Evolutionary conservation across 257 asterid species (phyloP).

Genomic region (Ballota nigra): DNA sequence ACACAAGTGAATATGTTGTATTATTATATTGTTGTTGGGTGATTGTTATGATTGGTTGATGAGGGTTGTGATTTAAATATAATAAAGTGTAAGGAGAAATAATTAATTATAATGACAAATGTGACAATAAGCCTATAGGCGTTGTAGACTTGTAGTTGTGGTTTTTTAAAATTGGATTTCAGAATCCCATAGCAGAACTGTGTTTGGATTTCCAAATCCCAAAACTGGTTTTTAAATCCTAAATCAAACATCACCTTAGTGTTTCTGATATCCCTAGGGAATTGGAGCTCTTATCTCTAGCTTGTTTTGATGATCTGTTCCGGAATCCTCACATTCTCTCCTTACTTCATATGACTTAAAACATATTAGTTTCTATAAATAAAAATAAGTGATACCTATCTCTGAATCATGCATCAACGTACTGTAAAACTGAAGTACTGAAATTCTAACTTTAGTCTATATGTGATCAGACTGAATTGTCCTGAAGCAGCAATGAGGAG

Average conservation of each 20-base stretch:
- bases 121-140: too few species aligned
- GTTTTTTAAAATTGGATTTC: background rate
- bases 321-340: background rate
- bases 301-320: background rate
- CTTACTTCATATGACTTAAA: too few species aligned
- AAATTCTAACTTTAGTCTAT: slow-evolving; percentile 5
- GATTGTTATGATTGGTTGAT: too few species aligned
- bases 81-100: too few species aligned
- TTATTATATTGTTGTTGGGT: too few species aligned
- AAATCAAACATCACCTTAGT: background rate
- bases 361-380: background rate
- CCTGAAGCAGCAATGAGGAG: slow-evolving; percentile 99
- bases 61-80: too few species aligned
- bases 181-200: background rate
- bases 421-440: background rate
- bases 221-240: background rate
- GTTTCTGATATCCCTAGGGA: background rate
- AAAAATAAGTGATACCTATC: background rate
- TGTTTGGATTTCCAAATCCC: background rate
- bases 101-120: too few species aligned
- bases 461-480: slow-evolving; percentile 71
- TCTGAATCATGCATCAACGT: slow-evolving; percentile 2
- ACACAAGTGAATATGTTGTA: too few species aligned
- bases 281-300: background rate
- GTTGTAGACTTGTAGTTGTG: background rate